phyloP scores from a whole-genome alignment of 2,329 filamentous ascomycete genomes.

The Daldinia sp. region DNA sequence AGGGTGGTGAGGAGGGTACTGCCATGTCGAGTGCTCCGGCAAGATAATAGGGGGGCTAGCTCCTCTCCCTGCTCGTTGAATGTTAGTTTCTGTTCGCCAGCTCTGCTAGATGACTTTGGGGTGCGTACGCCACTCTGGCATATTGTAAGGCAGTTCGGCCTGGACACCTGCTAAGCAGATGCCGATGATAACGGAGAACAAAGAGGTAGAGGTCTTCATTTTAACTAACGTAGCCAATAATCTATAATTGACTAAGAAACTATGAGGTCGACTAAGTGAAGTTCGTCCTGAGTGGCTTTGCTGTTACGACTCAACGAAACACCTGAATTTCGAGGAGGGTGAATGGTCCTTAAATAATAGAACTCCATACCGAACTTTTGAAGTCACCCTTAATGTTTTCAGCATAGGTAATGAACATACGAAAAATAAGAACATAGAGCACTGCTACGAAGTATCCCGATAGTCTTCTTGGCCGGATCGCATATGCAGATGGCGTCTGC shows the following conservation, averaged over 20 bases:
- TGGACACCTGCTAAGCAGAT: constrained; percentile 36
- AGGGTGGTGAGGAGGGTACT: constrained; percentile 9
- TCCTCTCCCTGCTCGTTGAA: neutral
- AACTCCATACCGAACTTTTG: neutral
- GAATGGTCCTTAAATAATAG: constrained; percentile 19
- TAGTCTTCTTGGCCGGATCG: neutral
- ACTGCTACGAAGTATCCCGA: neutral
- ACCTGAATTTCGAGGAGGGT: neutral
- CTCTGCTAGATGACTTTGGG: neutral
- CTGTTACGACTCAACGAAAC: constrained; percentile 3
- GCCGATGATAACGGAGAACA: constrained; percentile 31
- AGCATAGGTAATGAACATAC: constrained; percentile 1
- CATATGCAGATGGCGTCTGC: constrained; percentile 10
- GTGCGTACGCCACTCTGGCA: constrained; percentile 11
- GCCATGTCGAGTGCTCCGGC: constrained; percentile 6
- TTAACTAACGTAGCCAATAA: constrained; percentile 10
- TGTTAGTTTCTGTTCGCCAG: neutral
- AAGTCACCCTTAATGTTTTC: constrained; percentile 12
- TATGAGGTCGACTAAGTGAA: neutral
- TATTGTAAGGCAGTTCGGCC: constrained; percentile 24
- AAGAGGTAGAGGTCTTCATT: constrained; percentile 35
- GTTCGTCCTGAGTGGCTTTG: constrained; percentile 1
- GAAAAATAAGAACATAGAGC: neutral
- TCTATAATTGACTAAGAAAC: neutral
- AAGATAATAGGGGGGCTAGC: constrained; percentile 3